Conservation (phyloP, 169 alveolate species). For the Plasmodium fragile region DNA sequence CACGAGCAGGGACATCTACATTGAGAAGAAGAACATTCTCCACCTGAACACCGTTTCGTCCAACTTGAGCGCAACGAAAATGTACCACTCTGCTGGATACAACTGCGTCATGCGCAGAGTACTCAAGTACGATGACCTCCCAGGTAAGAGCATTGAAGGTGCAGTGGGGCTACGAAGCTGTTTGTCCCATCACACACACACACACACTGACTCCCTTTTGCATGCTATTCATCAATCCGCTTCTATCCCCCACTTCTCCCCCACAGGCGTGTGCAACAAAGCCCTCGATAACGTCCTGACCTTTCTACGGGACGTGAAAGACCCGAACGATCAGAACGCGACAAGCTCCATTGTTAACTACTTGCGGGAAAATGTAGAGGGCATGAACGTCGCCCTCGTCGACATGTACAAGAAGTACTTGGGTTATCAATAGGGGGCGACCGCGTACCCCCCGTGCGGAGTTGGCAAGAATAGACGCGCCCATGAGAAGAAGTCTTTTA, state of each 20-base stretch:
- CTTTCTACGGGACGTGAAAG: conserved; percentile 3
- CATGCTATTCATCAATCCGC: background rate
- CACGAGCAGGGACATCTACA: conserved; percentile 63
- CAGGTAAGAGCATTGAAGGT: background rate
- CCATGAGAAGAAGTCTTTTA: background rate
- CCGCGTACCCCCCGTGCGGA: background rate
- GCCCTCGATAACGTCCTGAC: conserved; percentile 29
- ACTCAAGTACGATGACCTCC: conserved; percentile 33
- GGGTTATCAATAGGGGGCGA: conserved; percentile 6
- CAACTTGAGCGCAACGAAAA: conserved; percentile 39
- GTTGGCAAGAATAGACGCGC: background rate
- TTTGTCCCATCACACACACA: background rate
- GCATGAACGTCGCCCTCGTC: conserved; percentile 38
- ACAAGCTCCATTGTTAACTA: conserved; percentile 30
- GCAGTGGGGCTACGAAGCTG: background rate
- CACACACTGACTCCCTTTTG: background rate
- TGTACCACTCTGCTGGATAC: conserved; percentile 51
- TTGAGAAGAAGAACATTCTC: conserved; percentile 57
- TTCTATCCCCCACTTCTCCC: background rate
- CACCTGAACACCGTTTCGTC: conserved; percentile 32
- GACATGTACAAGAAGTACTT: conserved; percentile 62
- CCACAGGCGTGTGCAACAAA: conserved; percentile 34
- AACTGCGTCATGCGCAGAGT: conserved; percentile 10
- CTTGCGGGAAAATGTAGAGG: conserved; percentile 54
- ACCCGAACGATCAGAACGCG: conserved; percentile 1